A percentile compares a stretch with the other conserved stretches of the same genome.
Evolutionary conservation across 129 eudicot genomes (phyloP).

Genomic region (Flaveria trinervia): DNA sequence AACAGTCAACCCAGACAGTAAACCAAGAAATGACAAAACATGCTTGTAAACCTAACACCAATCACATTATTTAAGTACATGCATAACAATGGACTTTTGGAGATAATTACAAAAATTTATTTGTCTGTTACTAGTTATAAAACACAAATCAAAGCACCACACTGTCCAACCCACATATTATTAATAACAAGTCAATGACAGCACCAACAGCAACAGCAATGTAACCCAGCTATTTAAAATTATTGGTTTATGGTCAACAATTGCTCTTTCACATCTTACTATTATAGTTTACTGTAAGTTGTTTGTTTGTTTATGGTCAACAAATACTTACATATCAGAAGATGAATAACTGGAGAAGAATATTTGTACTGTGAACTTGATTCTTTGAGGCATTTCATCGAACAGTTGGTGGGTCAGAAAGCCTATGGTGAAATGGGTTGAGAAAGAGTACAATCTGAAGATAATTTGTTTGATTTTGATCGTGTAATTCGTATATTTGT

Average conservation of each 20-base stretch:
- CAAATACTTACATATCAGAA: constrained; percentile 17
- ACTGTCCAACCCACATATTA: constrained; percentile 17
- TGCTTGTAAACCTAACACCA: neutral
- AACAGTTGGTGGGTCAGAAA: neutral
- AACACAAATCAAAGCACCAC: constrained; percentile 26
- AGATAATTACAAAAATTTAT: constrained; percentile 21
- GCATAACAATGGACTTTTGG: neutral
- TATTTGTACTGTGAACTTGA: neutral
- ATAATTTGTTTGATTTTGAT: too few species aligned
- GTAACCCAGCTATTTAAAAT: constrained; percentile 20
- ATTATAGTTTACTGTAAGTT: too few species aligned
- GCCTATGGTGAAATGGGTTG: too few species aligned
- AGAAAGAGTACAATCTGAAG: too few species aligned
- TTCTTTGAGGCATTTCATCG: neutral
- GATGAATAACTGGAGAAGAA: neutral
- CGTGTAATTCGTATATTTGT: too few species aligned
- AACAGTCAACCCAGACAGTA: constrained; percentile 1
- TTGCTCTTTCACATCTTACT: neutral
- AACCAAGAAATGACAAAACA: neutral
- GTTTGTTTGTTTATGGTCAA: constrained; percentile 6
- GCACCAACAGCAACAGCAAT: constrained; percentile 21
- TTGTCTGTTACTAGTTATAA: constrained; percentile 1
- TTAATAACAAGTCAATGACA: constrained; percentile 26
- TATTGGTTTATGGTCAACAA: constrained; percentile 12
- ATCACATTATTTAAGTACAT: neutral